Base-by-base conservation (phyloP, 495 filamentous ascomycete species). In the Penicillium bialowiezense region DNA sequence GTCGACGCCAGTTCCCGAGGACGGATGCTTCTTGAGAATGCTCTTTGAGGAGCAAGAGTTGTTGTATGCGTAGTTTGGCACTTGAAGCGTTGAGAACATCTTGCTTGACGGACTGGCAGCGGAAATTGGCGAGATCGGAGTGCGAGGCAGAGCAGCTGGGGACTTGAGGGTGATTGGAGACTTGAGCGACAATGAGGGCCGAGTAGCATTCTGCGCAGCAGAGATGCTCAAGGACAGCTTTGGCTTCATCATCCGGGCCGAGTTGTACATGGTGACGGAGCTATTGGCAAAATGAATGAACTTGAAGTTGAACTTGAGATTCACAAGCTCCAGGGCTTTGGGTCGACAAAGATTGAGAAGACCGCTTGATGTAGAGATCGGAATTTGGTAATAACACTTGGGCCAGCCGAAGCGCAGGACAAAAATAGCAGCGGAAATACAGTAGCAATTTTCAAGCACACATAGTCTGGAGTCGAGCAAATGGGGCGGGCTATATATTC, bases 191-290 rank as follows among this genome's bases (percentile, higher is more conserved):
- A 72, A 54, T 14, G 71, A 46, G 7, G 71, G 63, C 3, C 72
- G 64, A 36, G 69, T 42, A 37, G 59, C 34, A 35, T 58, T 67
- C 48, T 71, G 63, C 24, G 68, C 63, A 56, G 67, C 59, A 44
- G 74, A 67, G 48, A 77, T 75, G 61, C 63, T 71, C 54, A 80
- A 50, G 42, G 70, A 70, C 44, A 80, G 69, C 69, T 77, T 72
- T 34, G 77, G 75, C 46, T 64, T 69, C 47, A 61, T 59, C 54
- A 55, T 50, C 33, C 65, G 60, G 46, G 63, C 59, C 40, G 68
- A 7, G 29, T 32, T 57, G 60, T 68, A 65, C 72, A 76, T 76
- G 46, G 52, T 69, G 57, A 24, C 20, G 36, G 29, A n/a, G n/a
- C n/a, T n/a, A 38, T 41, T 19, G 20, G 24, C 10, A 26, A 5